phyloP scores from a whole-genome alignment of 2,329 filamentous ascomycete genomes.

The Colletotrichum sansevieriae region DNA sequence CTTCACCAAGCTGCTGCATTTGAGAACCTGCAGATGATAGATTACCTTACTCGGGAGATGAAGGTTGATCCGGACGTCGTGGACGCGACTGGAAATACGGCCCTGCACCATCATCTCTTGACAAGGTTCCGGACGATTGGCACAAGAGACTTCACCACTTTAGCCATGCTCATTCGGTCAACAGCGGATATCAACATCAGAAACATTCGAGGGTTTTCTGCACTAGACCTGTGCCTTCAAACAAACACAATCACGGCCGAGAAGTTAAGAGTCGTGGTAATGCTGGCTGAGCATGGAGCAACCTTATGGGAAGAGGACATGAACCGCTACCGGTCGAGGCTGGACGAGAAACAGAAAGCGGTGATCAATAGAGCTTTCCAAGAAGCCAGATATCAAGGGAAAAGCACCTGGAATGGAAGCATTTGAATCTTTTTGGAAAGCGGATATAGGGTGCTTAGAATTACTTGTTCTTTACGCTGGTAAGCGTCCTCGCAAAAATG shows the following conservation, averaged over 20 bases:
- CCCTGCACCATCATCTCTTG: constrained; percentile 35
- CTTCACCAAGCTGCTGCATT: constrained; percentile 32
- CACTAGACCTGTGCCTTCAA: constrained; percentile 28
- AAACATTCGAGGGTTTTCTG: constrained; percentile 9
- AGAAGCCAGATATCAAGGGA: background rate
- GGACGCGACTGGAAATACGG: constrained; percentile 30
- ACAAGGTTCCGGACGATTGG: constrained; percentile 17
- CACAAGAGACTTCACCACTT: background rate
- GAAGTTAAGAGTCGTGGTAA: constrained; percentile 12
- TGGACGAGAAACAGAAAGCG: constrained; percentile 13
- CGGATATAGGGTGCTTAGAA: too few species aligned
- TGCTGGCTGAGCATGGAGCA: constrained; percentile 18
- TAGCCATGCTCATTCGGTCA: constrained; percentile 45
- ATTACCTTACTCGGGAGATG: background rate
- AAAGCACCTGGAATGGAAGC: background rate
- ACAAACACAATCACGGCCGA: constrained; percentile 12
- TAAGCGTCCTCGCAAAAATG: too few species aligned
- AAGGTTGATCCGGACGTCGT: constrained; percentile 5
- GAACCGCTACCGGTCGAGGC: constrained; percentile 7
- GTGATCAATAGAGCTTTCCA: constrained; percentile 11
- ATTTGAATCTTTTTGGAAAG: background rate
- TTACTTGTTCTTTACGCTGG: too few species aligned
- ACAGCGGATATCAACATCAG: constrained; percentile 50
- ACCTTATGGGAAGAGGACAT: constrained; percentile 16
- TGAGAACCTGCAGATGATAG: constrained; percentile 17